Evolutionary conservation across 2,329 filamentous ascomycete genomes (phyloP).

Genomic region (Cadophora sp.): DNA sequence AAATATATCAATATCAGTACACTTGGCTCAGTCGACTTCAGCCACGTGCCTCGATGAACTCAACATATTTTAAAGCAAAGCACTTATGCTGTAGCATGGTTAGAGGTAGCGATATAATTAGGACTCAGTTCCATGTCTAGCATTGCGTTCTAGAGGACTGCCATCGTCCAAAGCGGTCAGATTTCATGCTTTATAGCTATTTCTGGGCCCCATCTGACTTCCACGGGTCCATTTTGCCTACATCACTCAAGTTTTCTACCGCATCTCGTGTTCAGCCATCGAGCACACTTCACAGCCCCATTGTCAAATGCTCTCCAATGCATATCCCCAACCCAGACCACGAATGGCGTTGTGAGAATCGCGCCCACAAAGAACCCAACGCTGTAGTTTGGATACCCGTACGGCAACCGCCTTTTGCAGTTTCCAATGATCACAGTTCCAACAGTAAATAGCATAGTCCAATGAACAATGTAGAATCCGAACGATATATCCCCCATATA

Average conservation of each 20-base stretch:
- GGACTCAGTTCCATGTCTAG: too few species aligned
- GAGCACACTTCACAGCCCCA: conserved; percentile 19
- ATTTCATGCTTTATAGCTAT: too few species aligned
- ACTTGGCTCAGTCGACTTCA: too few species aligned
- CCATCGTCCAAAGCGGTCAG: too few species aligned
- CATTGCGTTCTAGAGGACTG: too few species aligned
- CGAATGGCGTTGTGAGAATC: conserved; percentile 11
- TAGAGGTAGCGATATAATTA: too few species aligned
- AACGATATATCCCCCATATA: conserved; percentile 62
- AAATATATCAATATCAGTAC: too few species aligned
- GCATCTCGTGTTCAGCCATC: conserved; percentile 15
- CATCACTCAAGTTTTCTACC: conserved; percentile 1
- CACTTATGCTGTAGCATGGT: too few species aligned
- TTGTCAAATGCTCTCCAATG: conserved; percentile 21
- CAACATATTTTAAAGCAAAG: too few species aligned
- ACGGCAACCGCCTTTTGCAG: conserved; percentile 9
- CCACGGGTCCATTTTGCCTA: background rate
- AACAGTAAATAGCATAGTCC: conserved; percentile 17
- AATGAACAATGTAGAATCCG: conserved; percentile 61
- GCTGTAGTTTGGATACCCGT: conserved; percentile 11
- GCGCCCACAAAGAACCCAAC: conserved; percentile 10
- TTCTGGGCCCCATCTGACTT: too few species aligned
- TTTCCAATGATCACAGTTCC: conserved; percentile 12
- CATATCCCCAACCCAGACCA: conserved; percentile 19
- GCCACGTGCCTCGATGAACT: too few species aligned